Base-by-base conservation (phyloP, 805 yeast genomes). In the Suhomyces sp. region DNA sequence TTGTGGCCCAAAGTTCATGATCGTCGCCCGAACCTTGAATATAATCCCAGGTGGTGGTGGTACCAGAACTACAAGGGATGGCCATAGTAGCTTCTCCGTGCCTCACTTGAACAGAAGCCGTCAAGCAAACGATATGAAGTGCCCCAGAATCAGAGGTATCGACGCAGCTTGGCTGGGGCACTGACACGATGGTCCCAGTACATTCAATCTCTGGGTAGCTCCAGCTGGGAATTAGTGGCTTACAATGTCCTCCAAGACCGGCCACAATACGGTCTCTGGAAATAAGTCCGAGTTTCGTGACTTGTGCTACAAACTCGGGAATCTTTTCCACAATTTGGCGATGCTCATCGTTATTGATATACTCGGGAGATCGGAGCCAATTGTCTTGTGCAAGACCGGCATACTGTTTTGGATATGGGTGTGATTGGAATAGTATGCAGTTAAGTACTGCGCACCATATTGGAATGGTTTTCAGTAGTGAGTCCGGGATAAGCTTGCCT, bases 1-100 rank as follows among this genome's bases (percentile, higher is more conserved):
- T 55, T 1, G 74, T 64, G 0, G 71, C 70, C 97, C 97, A 91
- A 9, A 86, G 72, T 61, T 91, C 97, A 65, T 91, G 96, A 61
- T 92, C 97, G 67, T 91, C 97, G 0, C 94, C 97, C 0, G 97
- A 94, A 1, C 97, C 97, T 67, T 90, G 97, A 1, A 90, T 88
- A 63, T 91, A 91, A 22, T 65, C 58, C 66, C 70, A 68, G 5
- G 63, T 47, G 5, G 50, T 35, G 31, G 45, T 17, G 10, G 33
- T 46, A 10, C 27, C 13, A 13, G 17, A n/a, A 10, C 17, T n/a
- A 24, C 17, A 23, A n/a, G 27, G 6, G 10, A 23, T 42, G 13
- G 46, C n/a, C 19, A 42, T 26, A 9, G 53, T 48, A 6, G 46
- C 42, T 9, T 52, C 51, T 6, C 49, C 54, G 9, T 54, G 50